Evolutionary conservation across 1,284 basidiomycete species (phyloP).

Genomic region (Rhodotorula sp.): DNA sequence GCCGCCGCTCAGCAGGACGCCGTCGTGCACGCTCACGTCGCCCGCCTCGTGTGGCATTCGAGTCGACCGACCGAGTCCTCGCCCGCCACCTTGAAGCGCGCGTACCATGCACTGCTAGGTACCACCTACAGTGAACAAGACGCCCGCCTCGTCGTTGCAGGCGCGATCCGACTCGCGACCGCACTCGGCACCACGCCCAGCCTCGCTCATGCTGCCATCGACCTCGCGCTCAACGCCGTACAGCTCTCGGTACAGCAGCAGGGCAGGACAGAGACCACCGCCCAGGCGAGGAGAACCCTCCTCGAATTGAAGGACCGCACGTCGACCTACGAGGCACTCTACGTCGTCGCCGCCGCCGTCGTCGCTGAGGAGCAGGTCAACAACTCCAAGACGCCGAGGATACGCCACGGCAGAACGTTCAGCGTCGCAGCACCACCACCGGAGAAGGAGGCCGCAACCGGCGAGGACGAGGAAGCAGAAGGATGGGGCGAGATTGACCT

Average conservation of each 20-base stretch:
- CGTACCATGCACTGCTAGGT: background rate
- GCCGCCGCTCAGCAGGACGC: background rate
- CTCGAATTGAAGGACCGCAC: slow-evolving; percentile 35
- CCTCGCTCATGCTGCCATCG: background rate
- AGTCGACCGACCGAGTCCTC: background rate
- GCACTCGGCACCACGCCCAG: background rate
- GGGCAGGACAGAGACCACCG: slow-evolving; percentile 32
- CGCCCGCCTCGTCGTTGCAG: background rate
- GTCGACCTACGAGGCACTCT: slow-evolving; percentile 34
- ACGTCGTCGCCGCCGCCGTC: slow-evolving; percentile 1
- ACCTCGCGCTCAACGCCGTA: slow-evolving; percentile 15
- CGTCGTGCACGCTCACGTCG: too few relatives aligned
- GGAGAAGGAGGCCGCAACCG: background rate
- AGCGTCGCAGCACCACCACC: background rate
- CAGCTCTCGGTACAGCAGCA: slow-evolving; percentile 23
- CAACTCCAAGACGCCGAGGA: background rate
- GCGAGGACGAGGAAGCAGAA: slow-evolving; percentile 13
- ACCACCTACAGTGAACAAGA: background rate
- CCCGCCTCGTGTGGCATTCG: background rate
- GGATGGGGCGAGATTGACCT: slow-evolving; percentile 32
- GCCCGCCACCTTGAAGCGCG: background rate
- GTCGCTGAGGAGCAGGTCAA: background rate
- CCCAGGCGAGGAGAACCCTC: slow-evolving; percentile 17
- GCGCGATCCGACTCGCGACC: background rate
- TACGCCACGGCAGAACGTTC: background rate